phyloP scores from a whole-genome alignment of 148 eudicot genomes.

The Nyssa sinensis region DNA sequence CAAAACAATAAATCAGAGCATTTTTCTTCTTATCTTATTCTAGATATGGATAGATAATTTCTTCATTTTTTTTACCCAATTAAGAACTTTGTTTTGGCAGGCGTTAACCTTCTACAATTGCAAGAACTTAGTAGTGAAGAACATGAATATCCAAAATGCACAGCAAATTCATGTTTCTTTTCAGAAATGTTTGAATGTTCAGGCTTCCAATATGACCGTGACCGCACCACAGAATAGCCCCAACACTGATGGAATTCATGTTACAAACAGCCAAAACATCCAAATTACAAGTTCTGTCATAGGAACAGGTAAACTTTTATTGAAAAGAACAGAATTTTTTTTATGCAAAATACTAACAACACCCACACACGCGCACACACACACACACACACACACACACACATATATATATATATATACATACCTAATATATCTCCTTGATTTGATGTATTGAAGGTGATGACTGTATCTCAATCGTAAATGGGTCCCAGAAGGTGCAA shows the following conservation, averaged over 20 bases:
- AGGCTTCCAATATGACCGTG: conserved; percentile 34
- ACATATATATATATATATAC: too few relatives aligned
- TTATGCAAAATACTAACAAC: neutral
- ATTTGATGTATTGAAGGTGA: conserved; percentile 35
- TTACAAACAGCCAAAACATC: conserved; percentile 47
- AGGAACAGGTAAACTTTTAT: conserved; percentile 58
- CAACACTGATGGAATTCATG: conserved; percentile 86
- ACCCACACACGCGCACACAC: neutral
- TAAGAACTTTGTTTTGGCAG: conserved; percentile 23
- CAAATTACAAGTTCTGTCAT: conserved; percentile 31
- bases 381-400: too few relatives aligned
- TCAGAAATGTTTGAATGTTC: conserved; percentile 41
- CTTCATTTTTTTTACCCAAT: neutral
- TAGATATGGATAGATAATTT: too few relatives aligned
- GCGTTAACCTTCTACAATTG: conserved; percentile 60
- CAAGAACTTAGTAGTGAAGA: conserved; percentile 44
- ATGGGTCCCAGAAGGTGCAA: conserved; percentile 48
- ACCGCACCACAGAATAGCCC: conserved; percentile 63
- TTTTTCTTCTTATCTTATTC: too few relatives aligned
- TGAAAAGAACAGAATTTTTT: too few relatives aligned
- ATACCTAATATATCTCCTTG: neutral
- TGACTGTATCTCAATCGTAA: conserved; percentile 76
- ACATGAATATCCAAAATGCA: conserved; percentile 53
- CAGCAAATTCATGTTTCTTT: conserved; percentile 72
- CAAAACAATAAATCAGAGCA: too few relatives aligned